A percentile compares a stretch with the other conserved stretches of the same genome.
Conservation (phyloP, 2,329 filamentous ascomycete species). For the Colletotrichum phormii region DNA sequence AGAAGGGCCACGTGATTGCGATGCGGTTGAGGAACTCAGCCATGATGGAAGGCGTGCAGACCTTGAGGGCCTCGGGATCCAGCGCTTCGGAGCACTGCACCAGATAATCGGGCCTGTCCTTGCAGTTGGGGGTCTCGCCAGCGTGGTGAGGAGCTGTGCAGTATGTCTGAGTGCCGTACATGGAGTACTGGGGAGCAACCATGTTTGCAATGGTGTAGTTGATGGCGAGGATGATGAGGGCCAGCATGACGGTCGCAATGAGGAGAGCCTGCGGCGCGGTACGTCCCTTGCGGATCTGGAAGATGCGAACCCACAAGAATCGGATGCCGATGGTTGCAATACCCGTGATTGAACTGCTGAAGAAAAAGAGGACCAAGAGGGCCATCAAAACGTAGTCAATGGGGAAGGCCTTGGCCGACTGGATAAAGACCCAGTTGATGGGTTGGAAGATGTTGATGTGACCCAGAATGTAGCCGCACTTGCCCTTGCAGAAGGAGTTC, state of each 20-base stretch:
- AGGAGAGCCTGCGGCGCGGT: conserved; percentile 93
- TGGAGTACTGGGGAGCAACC: conserved; percentile 94
- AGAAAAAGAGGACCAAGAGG: conserved; percentile 86
- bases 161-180: conserved; percentile 93
- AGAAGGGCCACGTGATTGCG: conserved; percentile 94
- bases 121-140: conserved; percentile 80
- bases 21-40: conserved; percentile 94
- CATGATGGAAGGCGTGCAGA: conserved; percentile 92
- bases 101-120: conserved; percentile 76
- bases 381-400: conserved; percentile 93
- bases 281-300: conserved; percentile 88
- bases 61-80: conserved; percentile 75
- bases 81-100: conserved; percentile 84
- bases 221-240: conserved; percentile 87
- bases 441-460: conserved; percentile 94
- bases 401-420: conserved; percentile 86
- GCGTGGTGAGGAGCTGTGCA: conserved; percentile 78
- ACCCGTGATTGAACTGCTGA: conserved; percentile 87
- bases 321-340: conserved; percentile 90
- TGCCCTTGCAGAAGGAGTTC: conserved; percentile 91
- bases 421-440: conserved; percentile 88
- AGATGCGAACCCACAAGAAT: conserved; percentile 95
- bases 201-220: conserved; percentile 95
- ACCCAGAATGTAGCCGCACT: conserved; percentile 92
- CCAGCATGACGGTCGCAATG: conserved; percentile 90